Conservation (phyloP, 73 alveolate species). For the Paraurostyla sp. region DNA sequence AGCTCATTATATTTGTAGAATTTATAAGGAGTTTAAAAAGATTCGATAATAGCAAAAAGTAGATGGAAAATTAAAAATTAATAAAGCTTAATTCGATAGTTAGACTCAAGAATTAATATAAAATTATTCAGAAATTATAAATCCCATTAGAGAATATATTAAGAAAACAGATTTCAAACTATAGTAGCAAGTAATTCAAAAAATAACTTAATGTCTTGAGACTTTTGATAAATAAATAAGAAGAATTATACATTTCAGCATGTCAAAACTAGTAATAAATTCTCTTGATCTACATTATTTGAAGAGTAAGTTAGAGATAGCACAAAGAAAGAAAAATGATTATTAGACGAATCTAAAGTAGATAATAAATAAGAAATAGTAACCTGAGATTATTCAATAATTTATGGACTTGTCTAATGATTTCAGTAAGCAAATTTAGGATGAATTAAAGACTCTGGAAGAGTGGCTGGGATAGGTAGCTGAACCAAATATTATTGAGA, state of each 20-base stretch:
- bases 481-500: conserved; percentile 27
- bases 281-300: conserved; percentile 22
- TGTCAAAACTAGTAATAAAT: background rate
- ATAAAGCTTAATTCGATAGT: background rate
- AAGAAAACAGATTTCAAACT: background rate
- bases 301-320: background rate
- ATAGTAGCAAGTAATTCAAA: no score
- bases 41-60: background rate
- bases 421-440: background rate
- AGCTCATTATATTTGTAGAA: conserved; percentile 28
- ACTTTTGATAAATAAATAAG: background rate
- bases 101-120: no score
- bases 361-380: background rate
- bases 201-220: background rate
- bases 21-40: background rate
- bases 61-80: background rate
- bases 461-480: conserved; percentile 31
- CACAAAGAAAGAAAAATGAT: background rate
- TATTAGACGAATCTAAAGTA: background rate
- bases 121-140: no score
- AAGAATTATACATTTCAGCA: background rate
- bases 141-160: background rate
- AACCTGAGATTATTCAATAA: background rate
- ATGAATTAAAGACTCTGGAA: background rate
- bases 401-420: background rate